These are phyloP conservation scores for Eurotiales sp. DNA, from an alignment of 2,329 filamentous ascomycete species.

Conservation along the genomic window DNA sequence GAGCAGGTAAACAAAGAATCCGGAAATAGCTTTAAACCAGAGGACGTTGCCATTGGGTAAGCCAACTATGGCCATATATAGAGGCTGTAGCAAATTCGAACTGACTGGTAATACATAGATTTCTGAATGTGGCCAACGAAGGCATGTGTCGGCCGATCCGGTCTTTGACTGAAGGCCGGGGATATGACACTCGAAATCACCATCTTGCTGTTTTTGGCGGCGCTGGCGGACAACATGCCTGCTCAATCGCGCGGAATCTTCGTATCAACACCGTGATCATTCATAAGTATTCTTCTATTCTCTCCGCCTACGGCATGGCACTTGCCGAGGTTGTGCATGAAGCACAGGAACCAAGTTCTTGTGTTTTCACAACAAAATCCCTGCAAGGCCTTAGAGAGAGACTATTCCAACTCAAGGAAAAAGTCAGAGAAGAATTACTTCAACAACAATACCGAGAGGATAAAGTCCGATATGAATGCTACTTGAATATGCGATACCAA, in stretches of 20 bases:
- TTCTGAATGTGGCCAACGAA: slow-evolving; percentile 84
- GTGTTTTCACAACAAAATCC: neutral
- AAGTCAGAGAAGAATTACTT: slow-evolving; percentile 30
- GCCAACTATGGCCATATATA: neutral
- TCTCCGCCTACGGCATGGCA: slow-evolving; percentile 91
- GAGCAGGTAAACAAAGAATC: slow-evolving; percentile 73
- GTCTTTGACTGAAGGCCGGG: slow-evolving; percentile 63
- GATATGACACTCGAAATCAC: slow-evolving; percentile 82
- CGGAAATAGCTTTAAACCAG: slow-evolving; percentile 60
- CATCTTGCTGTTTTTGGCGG: slow-evolving; percentile 82
- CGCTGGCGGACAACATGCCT: slow-evolving; percentile 77
- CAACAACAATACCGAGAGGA: slow-evolving; percentile 41
- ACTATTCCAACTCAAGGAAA: neutral
- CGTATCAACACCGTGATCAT: neutral
- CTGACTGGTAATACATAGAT: slow-evolving; percentile 33
- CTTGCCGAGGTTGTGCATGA: slow-evolving; percentile 91
- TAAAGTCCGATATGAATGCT: slow-evolving; percentile 32
- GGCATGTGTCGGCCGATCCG: slow-evolving; percentile 62
- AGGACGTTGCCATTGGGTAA: slow-evolving; percentile 75
- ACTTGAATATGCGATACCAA: slow-evolving; percentile 49
- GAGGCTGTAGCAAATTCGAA: neutral
- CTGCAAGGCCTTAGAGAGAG: neutral
- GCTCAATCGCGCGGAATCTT: neutral
- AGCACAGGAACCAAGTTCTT: slow-evolving; percentile 56
- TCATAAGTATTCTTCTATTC: slow-evolving; percentile 18